These are phyloP conservation scores for Perkinsus olseni DNA, from an alignment of 169 alveolate genomes.

Conservation along the genomic window DNA sequence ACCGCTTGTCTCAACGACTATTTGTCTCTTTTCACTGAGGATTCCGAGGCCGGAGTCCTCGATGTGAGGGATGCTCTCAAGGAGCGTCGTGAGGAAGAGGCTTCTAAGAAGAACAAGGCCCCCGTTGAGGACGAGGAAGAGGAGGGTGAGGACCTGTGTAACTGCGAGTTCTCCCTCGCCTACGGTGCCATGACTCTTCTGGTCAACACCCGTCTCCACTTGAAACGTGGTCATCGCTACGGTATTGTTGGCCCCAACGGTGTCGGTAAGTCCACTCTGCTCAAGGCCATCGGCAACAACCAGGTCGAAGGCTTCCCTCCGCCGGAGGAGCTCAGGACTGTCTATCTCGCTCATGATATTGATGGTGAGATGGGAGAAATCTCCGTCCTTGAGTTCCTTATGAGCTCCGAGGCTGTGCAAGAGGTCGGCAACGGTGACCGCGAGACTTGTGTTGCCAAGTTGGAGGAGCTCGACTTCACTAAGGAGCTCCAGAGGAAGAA, in stretches of 20 bases:
- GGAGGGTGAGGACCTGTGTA: constrained; percentile 32
- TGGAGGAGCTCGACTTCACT: background rate
- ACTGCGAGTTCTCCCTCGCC: constrained; percentile 35
- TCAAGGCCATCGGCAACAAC: background rate
- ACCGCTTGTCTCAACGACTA: background rate
- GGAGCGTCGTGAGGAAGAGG: constrained; percentile 14
- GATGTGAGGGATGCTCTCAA: background rate
- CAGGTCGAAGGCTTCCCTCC: background rate
- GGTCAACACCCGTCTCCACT: constrained; percentile 33
- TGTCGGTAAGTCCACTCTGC: background rate
- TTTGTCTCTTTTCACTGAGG: background rate
- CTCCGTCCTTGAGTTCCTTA: background rate
- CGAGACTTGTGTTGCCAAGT: background rate
- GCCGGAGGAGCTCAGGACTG: background rate
- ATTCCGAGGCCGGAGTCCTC: background rate
- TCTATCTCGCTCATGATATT: background rate
- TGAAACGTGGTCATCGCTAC: constrained; percentile 21
- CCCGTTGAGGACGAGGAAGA: constrained; percentile 19
- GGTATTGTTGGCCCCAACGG: constrained; percentile 9
- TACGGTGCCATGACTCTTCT: constrained; percentile 35
- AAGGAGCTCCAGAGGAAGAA: constrained; percentile 7
- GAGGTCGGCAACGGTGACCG: constrained; percentile 7
- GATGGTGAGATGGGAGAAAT: background rate
- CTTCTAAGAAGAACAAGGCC: constrained; percentile 21
- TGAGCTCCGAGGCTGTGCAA: background rate